Evolutionary conservation across 306 rosid species (phyloP).

Genomic region (Vigna reflexopilosa): DNA sequence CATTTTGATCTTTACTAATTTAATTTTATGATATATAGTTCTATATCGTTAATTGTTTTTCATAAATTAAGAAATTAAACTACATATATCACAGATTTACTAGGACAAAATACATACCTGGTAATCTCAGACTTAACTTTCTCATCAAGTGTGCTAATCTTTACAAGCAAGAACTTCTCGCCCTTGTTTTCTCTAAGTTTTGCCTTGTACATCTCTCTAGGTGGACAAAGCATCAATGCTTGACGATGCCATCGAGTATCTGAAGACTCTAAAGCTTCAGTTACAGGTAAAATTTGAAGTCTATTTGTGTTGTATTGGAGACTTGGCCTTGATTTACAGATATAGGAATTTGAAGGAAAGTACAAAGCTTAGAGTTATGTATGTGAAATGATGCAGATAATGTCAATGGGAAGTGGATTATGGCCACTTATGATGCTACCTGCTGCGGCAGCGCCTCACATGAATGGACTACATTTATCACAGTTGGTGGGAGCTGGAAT

Average conservation of each 20-base stretch:
- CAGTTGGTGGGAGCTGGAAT: conserved; percentile 39
- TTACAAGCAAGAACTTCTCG: neutral
- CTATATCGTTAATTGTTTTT: too few species aligned
- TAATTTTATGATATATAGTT: too few species aligned
- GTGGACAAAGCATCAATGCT: conserved; percentile 64
- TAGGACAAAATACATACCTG: neutral
- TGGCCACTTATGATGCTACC: conserved; percentile 59
- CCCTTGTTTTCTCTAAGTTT: neutral
- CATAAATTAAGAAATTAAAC: neutral
- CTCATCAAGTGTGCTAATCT: neutral
- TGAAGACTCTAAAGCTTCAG: conserved; percentile 62
- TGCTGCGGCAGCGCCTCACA: neutral
- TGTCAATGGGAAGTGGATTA: conserved; percentile 55
- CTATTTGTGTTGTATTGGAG: neutral
- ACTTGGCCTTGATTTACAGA: neutral
- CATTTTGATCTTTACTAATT: neutral
- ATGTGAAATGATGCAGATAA: conserved; percentile 48
- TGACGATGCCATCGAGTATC: conserved; percentile 66
- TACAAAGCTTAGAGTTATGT: neutral
- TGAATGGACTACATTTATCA: conserved; percentile 4
- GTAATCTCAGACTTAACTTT: neutral
- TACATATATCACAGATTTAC: neutral
- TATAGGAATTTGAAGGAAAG: neutral
- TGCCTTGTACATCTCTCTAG: conserved; percentile 33
- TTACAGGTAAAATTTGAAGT: conserved; percentile 50